Base-by-base conservation (phyloP, 1,139 yeast species). In the Nematodospora anomalae region DNA sequence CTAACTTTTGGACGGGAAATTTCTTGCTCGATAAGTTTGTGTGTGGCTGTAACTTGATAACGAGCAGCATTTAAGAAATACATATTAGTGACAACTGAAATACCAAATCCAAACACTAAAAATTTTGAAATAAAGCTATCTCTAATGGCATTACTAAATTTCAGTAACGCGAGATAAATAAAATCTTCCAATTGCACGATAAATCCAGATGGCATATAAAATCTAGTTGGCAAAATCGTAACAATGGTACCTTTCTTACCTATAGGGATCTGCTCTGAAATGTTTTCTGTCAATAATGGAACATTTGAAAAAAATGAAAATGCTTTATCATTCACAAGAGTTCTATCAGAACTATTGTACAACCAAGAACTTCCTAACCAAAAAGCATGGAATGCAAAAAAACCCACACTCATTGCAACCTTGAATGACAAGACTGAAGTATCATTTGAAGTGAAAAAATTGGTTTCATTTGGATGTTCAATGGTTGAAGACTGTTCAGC, bases 121-220 rank as follows among this genome's bases (percentile, higher is more conserved):
- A 81, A 77, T 58, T 92, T 90, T 44, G 94, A 81, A 49, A 90
- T 77, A 43, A 88, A 67, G 34, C 83, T 85, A 59, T 90, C 97
- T 50, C 84, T 79, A 43, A 90, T 83, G n/a, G 90, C 87, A 44
- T 59, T 62, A 46, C 89, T 82, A 49, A 89, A 61, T 35, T 71
- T 71, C 35, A 76, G 79, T 38, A 85, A 64, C 18, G 76, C 48
- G 11, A 71, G 63, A 33, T 79, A 60, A 23, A 83, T 52, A 10
- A 73, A 61, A 51, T 86, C 94, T 63, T 88, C 96, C 30, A 78
- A 53, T 49, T 78, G 79, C 33, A 83, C 78, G 26, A 81, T 64
- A 18, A 77, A 57, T 18, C 85, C 83, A 42, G 79, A 68, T 32
- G 90, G 89, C 49, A 80, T 77, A 62, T 83, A 88, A 42, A 80